Evolutionary conservation across 176 grass and related monocot genomes (phyloP), one percentile per base, ranked within the genome.

Genomic region (Carex scoparia): DNA sequence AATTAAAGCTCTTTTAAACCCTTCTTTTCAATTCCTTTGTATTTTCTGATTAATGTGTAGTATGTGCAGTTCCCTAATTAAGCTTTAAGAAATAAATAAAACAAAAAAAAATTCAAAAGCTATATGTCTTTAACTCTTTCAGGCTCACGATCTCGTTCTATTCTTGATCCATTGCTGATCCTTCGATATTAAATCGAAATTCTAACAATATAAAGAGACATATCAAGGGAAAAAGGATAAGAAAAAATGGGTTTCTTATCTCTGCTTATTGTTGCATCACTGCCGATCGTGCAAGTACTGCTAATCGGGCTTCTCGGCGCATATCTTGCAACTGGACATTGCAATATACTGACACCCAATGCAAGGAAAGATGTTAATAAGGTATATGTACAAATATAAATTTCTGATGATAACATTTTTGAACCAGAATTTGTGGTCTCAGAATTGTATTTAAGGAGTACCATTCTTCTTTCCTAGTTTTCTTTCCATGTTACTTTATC

Each of bases 361-460:
- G 89, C 91, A 44, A 86, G 89, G 32, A 31, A 71, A 55, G 89
- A 92, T 87, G 88, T 95, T 37, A 95, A 91, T 86, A 90, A 91
- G 82, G 75, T 90, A 51, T 67, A 42, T 83, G 32, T 83, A 4
- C 38, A 44, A 68, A 12, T 2, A 28, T 6, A 31, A 2, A 7
- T 64, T 65, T 51, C 30, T 55, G 4, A 23, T 28, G 19, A 65
- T 19, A 7, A 13, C 10, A 32, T 19, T 76, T 76, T 76, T 76
- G 8, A 7, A 3, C 19, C 30, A 27, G 19, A 68, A 48, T 7
- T 10, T 19, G 38, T 4, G 0, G 16, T 72, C 68, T 1, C 40
- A 8, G 10, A 19, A 72, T 46, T 7, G 69, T 44, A 71, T 9
- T n/a, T 71, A 13, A 69, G 5, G 13, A 4, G 33, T 69, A 69